These are phyloP conservation scores for Drechslera avenae DNA, from an alignment of 2,329 filamentous ascomycete species.

Conservation along the genomic window DNA sequence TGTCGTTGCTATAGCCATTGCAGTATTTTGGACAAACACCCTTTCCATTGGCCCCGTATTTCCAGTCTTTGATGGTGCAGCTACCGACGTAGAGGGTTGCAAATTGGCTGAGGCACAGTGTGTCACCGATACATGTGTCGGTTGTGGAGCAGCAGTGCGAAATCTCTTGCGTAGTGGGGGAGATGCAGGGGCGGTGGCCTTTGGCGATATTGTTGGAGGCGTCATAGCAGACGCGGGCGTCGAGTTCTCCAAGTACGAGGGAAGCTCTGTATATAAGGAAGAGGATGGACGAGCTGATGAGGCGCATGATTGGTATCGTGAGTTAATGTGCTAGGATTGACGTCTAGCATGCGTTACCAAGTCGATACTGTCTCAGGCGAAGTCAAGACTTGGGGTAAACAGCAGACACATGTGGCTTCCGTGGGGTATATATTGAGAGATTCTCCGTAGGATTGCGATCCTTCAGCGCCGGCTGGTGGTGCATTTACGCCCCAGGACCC, in stretches of 20 bases:
- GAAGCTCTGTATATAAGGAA: too few species aligned
- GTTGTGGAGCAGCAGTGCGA: slow-evolving; percentile 3
- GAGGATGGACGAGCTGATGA: too few species aligned
- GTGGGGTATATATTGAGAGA: too few species aligned
- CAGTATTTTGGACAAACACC: slow-evolving; percentile 4
- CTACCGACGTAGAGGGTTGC: slow-evolving; percentile 4
- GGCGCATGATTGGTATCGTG: too few species aligned
- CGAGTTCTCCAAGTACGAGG: neutral
- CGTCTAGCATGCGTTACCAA: too few species aligned
- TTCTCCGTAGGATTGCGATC: too few species aligned
- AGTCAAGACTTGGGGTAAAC: too few species aligned
- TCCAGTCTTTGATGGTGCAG: slow-evolving; percentile 5
- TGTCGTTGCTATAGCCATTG: neutral
- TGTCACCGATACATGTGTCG: slow-evolving; percentile 4
- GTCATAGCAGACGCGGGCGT: neutral
- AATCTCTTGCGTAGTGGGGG: neutral
- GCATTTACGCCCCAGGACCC: too few species aligned
- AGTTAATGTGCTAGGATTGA: too few species aligned
- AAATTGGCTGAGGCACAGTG: slow-evolving; percentile 2
- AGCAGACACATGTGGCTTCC: too few species aligned
- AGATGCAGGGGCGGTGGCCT: neutral
- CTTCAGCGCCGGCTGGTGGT: too few species aligned
- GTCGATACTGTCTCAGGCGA: too few species aligned
- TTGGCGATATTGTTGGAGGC: neutral
- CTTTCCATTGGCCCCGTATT: neutral